Evolutionary conservation across 345 rosid genomes (phyloP).

Genomic region (Sonneratia alba): DNA sequence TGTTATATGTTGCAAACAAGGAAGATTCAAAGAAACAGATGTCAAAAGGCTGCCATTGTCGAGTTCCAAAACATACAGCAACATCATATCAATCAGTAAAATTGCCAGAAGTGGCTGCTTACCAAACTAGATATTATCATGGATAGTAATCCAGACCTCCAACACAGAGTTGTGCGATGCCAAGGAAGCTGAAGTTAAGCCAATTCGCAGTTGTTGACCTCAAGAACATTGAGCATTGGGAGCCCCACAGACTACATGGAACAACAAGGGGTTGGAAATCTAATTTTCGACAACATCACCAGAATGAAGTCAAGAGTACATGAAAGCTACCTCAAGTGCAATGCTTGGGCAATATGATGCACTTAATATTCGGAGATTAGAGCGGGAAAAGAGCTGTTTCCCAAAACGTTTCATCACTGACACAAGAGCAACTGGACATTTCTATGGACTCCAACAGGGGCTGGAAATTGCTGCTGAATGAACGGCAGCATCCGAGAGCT

Average conservation of each 20-base stretch:
- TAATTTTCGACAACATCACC: conserved; percentile 4
- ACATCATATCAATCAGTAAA: conserved; percentile 4
- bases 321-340: conserved; percentile 60
- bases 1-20: conserved; percentile 63
- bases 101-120: conserved; percentile 1
- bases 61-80: conserved; percentile 79
- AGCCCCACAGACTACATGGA: conserved; percentile 74
- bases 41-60: conserved; percentile 80
- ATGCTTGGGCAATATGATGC: conserved; percentile 92
- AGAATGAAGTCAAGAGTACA: conserved; percentile 8
- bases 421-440: conserved; percentile 85
- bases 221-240: conserved; percentile 72
- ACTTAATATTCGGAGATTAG: conserved; percentile 54
- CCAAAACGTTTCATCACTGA: conserved; percentile 84
- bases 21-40: conserved; percentile 79
- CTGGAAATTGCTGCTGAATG: conserved; percentile 83
- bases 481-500: conserved; percentile 88
- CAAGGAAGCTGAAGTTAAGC: conserved; percentile 94
- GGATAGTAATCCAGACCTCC: conserved; percentile 38
- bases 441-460: conserved; percentile 71
- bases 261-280: conserved; percentile 21
- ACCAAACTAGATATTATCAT: neutral
- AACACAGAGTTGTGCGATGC: conserved; percentile 48
- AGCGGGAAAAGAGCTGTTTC: conserved; percentile 60
- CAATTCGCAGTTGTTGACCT: conserved; percentile 83